These are phyloP conservation scores for Hirsutella minnesotensis DNA, from an alignment of 2,329 filamentous ascomycete species.

Conservation along the genomic window DNA sequence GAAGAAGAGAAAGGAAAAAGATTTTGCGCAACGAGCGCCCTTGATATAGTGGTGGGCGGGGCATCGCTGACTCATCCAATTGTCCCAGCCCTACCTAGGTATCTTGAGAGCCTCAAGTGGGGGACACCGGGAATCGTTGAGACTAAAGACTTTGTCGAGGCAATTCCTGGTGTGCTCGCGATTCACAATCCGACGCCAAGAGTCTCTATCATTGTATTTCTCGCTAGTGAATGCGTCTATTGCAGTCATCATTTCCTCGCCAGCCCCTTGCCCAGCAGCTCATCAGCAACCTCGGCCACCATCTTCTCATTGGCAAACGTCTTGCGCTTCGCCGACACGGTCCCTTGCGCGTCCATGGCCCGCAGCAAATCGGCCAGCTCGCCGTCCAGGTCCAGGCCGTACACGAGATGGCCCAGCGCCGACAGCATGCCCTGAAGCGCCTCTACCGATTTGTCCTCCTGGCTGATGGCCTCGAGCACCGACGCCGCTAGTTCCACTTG, in stretches of 20 bases:
- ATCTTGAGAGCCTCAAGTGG: no score
- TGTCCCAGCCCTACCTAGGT: background rate
- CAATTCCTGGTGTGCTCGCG: no score
- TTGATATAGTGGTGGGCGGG: background rate
- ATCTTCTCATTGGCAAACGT: slow-evolving; percentile 46
- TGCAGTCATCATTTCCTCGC: slow-evolving; percentile 21
- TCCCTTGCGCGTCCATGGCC: slow-evolving; percentile 61
- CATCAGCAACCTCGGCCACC: slow-evolving; percentile 39
- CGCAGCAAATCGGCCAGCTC: slow-evolving; percentile 71
- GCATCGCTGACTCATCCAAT: background rate
- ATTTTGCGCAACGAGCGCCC: slow-evolving; percentile 10
- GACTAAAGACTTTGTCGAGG: no score
- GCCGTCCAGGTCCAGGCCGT: slow-evolving; percentile 55
- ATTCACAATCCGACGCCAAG: no score
- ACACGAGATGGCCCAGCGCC: slow-evolving; percentile 65
- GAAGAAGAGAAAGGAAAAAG: slow-evolving; percentile 24
- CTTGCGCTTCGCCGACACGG: slow-evolving; percentile 45
- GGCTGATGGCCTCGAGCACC: slow-evolving; percentile 58
- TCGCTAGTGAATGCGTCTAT: no score
- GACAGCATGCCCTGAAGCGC: slow-evolving; percentile 66
- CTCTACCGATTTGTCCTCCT: slow-evolving; percentile 52
- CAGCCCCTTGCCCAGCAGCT: slow-evolving; percentile 40
- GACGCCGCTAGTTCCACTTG: slow-evolving; percentile 76
- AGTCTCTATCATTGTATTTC: no score
- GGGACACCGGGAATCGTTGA: no score